These are phyloP conservation scores for Phytopythium vexans DNA, from an alignment of 352 stramenopile genomes.

Conservation along the genomic window DNA sequence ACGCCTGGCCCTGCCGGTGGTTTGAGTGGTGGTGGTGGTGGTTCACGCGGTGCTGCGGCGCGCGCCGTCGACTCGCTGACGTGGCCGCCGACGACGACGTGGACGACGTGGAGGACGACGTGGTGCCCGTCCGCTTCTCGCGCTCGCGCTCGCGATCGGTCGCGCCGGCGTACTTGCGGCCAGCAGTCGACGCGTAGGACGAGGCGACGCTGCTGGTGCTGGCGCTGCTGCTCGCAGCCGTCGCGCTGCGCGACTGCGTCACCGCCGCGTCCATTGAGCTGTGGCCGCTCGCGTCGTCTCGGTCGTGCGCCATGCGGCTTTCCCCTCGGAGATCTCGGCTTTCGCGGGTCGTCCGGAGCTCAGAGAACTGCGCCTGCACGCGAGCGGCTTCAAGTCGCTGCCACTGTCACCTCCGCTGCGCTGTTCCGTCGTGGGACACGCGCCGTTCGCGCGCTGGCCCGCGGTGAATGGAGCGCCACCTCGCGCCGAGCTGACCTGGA, in stretches of 20 bases:
- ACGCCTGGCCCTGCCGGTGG: background rate
- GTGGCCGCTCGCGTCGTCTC: slow-evolving; percentile 13
- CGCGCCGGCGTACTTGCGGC: slow-evolving; percentile 17
- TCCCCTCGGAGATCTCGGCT: too few species aligned
- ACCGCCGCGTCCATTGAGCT: background rate
- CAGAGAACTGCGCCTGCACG: too few species aligned
- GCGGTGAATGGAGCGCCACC: too few species aligned
- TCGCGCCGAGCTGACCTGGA: too few species aligned
- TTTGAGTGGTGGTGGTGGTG: slow-evolving; percentile 11
- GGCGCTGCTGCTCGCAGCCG: slow-evolving; percentile 7
- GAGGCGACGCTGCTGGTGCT: slow-evolving; percentile 19
- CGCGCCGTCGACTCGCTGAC: slow-evolving; percentile 12
- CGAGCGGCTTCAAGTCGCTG: too few species aligned
- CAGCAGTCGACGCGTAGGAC: slow-evolving; percentile 16
- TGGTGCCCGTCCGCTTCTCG: slow-evolving; percentile 22
- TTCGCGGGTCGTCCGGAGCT: too few species aligned
- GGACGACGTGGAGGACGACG: slow-evolving; percentile 32
- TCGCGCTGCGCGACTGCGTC: slow-evolving; percentile 5
- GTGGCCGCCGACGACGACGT: slow-evolving; percentile 24
- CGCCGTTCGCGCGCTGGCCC: too few species aligned
- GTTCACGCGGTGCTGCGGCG: slow-evolving; percentile 13
- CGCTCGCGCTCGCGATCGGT: slow-evolving; percentile 3
- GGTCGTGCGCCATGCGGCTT: slow-evolving; percentile 29
- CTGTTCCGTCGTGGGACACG: too few species aligned
- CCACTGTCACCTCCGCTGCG: too few species aligned